Evolutionary conservation across 805 yeast species (phyloP).

Genomic region (Nakazawaea anatomiae): DNA sequence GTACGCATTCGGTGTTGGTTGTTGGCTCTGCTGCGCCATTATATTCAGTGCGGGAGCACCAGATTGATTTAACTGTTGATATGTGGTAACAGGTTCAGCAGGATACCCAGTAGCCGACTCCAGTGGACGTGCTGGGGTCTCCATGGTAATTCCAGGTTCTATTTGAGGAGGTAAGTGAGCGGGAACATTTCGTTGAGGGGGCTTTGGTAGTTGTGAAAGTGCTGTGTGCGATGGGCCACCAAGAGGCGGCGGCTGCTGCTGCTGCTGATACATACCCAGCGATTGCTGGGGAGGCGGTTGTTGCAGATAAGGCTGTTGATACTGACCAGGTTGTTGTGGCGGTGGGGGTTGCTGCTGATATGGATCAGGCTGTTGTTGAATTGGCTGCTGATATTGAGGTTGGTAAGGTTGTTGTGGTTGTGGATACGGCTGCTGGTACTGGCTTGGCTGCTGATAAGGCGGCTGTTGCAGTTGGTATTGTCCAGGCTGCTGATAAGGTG

Average conservation of each 20-base stretch:
- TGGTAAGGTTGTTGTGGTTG: neutral
- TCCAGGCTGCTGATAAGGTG: conserved; percentile 16
- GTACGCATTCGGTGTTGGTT: neutral
- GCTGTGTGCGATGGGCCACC: neutral
- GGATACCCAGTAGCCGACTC: conserved; percentile 4
- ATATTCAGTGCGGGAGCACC: conserved; percentile 1
- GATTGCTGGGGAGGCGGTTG: conserved; percentile 15
- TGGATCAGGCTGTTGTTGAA: conserved; percentile 11
- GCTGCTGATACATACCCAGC: conserved; percentile 12
- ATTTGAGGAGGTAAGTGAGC: conserved; percentile 14
- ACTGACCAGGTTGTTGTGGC: conserved; percentile 10
- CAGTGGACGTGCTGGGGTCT: neutral
- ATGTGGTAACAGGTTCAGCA: conserved; percentile 13
- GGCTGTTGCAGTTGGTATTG: conserved; percentile 17
- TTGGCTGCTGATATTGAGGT: neutral
- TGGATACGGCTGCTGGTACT: conserved; percentile 8
- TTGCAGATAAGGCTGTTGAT: conserved; percentile 11
- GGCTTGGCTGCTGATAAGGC: neutral
- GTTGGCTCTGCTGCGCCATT: conserved; percentile 11
- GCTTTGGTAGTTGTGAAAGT: neutral
- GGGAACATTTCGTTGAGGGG: neutral
- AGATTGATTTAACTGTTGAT: conserved; percentile 6
- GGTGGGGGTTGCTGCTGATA: conserved; percentile 9
- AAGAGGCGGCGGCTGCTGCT: neutral
- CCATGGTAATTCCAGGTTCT: conserved; percentile 9